Conservation (phyloP, 768 basidiomycete species). For the Phlegmacium glaucopus region DNA sequence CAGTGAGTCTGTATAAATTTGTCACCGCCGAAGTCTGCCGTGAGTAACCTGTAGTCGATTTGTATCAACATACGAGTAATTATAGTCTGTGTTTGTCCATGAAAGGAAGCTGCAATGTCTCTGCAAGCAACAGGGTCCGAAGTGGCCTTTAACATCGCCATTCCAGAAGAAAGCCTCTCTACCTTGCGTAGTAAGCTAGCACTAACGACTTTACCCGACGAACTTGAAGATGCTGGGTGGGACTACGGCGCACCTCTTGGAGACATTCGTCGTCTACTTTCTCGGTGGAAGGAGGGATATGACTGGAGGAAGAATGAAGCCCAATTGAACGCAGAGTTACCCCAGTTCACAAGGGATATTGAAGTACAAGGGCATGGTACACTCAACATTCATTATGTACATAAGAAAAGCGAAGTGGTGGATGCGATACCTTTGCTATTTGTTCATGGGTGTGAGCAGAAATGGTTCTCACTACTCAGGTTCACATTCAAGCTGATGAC, state of each 20-base stretch:
- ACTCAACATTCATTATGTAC: constrained; percentile 52
- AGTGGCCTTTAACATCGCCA: too few relatives aligned
- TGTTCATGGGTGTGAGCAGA: constrained; percentile 49
- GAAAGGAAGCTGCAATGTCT: too few relatives aligned
- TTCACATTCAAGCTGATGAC: too few relatives aligned
- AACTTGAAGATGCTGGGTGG: constrained; percentile 46
- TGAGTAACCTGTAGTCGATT: too few relatives aligned
- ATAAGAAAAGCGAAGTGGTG: constrained; percentile 39
- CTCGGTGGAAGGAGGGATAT: constrained; percentile 47
- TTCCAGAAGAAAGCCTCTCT: background rate
- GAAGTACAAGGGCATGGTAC: constrained; percentile 40
- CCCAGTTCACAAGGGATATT: constrained; percentile 53
- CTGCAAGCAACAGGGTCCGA: too few relatives aligned
- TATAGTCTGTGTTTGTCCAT: too few relatives aligned
- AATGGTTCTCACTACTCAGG: background rate
- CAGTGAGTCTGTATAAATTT: too few relatives aligned
- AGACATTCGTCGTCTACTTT: constrained; percentile 43
- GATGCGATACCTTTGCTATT: constrained; percentile 54
- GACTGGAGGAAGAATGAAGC: constrained; percentile 51
- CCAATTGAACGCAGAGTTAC: constrained; percentile 44
- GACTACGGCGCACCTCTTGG: constrained; percentile 50
- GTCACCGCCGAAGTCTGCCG: too few relatives aligned
- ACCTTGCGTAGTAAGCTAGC: constrained; percentile 42
- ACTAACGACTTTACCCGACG: constrained; percentile 48
- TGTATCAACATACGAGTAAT: too few relatives aligned